Evolutionary conservation across 345 rosid genomes (phyloP), one percentile per base, ranked within the genome.

Genomic region (Combretum micranthum): DNA sequence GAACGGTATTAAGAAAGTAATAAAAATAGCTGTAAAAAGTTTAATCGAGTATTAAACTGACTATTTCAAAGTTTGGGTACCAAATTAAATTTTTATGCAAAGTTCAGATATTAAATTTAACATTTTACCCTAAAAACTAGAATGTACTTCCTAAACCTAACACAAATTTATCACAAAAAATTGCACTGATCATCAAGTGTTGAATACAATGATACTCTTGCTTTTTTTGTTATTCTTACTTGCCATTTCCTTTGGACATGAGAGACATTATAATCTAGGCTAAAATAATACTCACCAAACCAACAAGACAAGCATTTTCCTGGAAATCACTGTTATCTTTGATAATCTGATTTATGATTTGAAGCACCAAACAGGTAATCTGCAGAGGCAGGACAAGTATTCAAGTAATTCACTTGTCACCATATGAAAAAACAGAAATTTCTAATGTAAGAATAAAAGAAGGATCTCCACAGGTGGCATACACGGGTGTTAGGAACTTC

Each of bases 281-380:
- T 32, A 62, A 64, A 47, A 37, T 60, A 56, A 50, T 22, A 67
- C 90, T 75, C 72, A 83, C 90, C 57, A 86, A 69, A 68, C 97
- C 97, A 69, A 93, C 88, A 71, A 93, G 97, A 75, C 99, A 93
- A 64, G 99, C 99, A 75, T 93, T 90, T 82, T 93, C 95, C 83
- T 76, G 92, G 72, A 90, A 82, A 62, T 83, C 95, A 6, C 87
- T 71, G 66, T 87, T 90, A 64, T 93, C 96, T 75, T 82, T 89
- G 16, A 87, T 74, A 64, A 83, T 78, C 69, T 82, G 86, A 53
- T 93, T 93, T 67, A 93, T 75, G 20, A 90, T 88, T 81, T 90
- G 96, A 69, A 93, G 88, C 73, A 90, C 87, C 9, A 92, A 78
- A 75, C 84, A 80, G 67, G 72, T 83, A 64, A 87, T 96, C 99